Percentiles rank a stretch among this genome's conserved stretches.
Evolutionary conservation across 2,329 filamentous ascomycete species (phyloP).

Genomic region (Kalmusia sp.): DNA sequence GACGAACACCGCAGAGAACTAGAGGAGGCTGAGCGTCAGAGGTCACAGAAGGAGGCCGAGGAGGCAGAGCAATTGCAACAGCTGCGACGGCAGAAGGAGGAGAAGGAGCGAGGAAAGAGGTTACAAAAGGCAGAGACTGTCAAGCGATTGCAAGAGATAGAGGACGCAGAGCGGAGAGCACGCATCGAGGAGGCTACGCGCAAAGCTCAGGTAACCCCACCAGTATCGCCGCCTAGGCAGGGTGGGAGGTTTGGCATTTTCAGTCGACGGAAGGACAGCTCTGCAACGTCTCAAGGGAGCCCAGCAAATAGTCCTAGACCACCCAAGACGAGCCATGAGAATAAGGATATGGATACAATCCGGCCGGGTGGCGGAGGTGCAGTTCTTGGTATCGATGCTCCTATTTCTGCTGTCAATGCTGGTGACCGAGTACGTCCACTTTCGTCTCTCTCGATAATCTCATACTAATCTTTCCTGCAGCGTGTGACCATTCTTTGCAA

Average conservation of each 20-base stretch:
- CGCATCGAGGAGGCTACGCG: conserved; percentile 32
- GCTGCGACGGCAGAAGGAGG: conserved; percentile 36
- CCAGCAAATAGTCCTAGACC: conserved; percentile 22
- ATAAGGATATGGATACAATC: conserved; percentile 43
- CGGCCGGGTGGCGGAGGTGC: conserved; percentile 54
- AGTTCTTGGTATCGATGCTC: conserved; percentile 72
- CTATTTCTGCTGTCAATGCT: conserved; percentile 80
- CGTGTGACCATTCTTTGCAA: conserved; percentile 76
- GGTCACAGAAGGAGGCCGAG: conserved; percentile 28
- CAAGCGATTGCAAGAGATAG: conserved; percentile 31
- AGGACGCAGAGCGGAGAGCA: conserved; percentile 37
- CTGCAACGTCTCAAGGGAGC: conserved; percentile 29
- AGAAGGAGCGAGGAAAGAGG: conserved; percentile 40
- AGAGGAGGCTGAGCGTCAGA: conserved; percentile 30
- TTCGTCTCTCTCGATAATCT: not conserved
- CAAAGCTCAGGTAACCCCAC: conserved; percentile 27
- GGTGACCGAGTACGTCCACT: conserved; percentile 71
- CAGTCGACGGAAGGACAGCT: conserved; percentile 41
- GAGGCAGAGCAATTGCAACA: conserved; percentile 35
- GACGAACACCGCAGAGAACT: conserved; percentile 32
- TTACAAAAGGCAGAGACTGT: conserved; percentile 39
- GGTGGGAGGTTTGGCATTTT: conserved; percentile 41
- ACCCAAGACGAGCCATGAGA: conserved; percentile 32
- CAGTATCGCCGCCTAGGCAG: conserved; percentile 38
- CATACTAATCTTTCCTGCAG: conserved; percentile 47